phyloP scores from a whole-genome alignment of 2,329 filamentous ascomycete species.

The Pezicula radicicola region DNA sequence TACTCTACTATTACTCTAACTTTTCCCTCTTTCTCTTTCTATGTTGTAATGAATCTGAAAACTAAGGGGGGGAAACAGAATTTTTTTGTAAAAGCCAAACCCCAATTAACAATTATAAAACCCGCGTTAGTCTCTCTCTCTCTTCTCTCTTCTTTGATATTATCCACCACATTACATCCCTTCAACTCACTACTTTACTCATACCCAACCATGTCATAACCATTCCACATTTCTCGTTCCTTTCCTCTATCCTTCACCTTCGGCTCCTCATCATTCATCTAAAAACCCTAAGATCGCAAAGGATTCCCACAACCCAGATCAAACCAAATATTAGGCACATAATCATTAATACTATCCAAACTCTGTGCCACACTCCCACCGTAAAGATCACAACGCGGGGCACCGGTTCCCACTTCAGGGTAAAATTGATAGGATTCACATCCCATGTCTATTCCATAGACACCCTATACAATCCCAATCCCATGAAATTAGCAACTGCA shows the following conservation, averaged over 20 bases:
- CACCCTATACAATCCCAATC: constrained; percentile 1
- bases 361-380: constrained; percentile 19
- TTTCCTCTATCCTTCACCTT: no score
- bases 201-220: no score
- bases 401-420: constrained; percentile 12
- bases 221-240: no score
- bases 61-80: no score
- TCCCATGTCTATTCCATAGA: constrained; percentile 7
- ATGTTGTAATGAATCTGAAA: no score
- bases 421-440: constrained; percentile 21
- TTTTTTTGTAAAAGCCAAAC: not conserved
- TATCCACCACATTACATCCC: not conserved
- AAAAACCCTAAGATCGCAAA: not conserved
- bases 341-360: constrained; percentile 14
- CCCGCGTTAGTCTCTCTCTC: no score
- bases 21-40: no score
- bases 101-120: not conserved
- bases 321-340: constrained; percentile 20
- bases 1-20: no score
- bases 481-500: not conserved
- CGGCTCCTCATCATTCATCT: no score
- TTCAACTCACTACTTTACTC: not conserved
- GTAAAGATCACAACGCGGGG: constrained; percentile 20
- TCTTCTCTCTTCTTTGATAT: not conserved
- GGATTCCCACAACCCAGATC: constrained; percentile 23